These are phyloP conservation scores for Thymus mandschuricus DNA, from an alignment of 257 asterid genomes.

Conservation along the genomic window DNA sequence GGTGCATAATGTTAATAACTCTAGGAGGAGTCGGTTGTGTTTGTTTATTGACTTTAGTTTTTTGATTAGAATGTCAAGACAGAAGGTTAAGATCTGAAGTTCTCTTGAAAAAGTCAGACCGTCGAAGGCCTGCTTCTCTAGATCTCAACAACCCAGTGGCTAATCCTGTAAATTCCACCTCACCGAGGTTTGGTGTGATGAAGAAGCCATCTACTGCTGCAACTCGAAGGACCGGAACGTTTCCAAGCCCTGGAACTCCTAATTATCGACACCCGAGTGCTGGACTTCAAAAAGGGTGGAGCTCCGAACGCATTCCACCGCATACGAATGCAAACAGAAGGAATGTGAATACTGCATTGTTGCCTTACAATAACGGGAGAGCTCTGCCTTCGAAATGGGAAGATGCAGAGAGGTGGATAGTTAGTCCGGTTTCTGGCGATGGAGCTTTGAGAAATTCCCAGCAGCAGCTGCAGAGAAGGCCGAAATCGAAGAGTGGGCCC, in stretches of 20 bases:
- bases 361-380: conserved; percentile 73
- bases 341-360: conserved; percentile 48
- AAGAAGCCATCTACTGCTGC: conserved; percentile 54
- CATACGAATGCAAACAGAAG: conserved; percentile 55
- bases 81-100: conserved; percentile 65
- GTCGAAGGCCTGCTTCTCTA: conserved; percentile 71
- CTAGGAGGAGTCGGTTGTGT: conserved; percentile 7
- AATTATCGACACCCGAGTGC: conserved; percentile 63
- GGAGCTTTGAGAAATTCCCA: conserved; percentile 50
- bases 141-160: conserved; percentile 65
- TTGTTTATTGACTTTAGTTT: neutral
- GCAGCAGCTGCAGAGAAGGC: conserved; percentile 76
- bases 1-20: neutral
- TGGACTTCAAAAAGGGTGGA: conserved; percentile 90
- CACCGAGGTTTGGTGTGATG: conserved; percentile 65
- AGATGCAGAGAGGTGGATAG: conserved; percentile 99
- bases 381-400: conserved; percentile 97
- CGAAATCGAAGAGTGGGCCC: conserved; percentile 96
- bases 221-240: conserved; percentile 48
- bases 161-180: conserved; percentile 53
- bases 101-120: conserved; percentile 53
- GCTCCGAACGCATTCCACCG: conserved; percentile 84
- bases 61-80: conserved; percentile 79
- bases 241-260: conserved; percentile 96
- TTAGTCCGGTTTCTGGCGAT: conserved; percentile 86